These are phyloP conservation scores for Fraxinus pennsylvanica DNA, from an alignment of 257 asterid species.

Conservation along the genomic window DNA sequence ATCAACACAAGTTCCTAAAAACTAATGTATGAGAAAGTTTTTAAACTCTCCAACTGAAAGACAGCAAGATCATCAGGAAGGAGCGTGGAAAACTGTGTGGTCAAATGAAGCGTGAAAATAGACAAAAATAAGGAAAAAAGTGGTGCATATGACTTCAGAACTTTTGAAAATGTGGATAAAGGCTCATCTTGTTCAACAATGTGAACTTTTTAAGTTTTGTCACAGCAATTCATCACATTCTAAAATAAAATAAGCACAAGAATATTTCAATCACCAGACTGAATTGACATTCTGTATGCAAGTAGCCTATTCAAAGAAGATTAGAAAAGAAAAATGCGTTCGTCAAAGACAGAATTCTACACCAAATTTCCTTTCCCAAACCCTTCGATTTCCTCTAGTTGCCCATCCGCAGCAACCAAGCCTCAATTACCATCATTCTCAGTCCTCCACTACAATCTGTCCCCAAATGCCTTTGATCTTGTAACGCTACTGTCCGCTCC, in stretches of 20 bases:
- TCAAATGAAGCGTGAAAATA: background rate
- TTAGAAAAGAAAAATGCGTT: background rate
- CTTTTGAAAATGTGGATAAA: background rate
- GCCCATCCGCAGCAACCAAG: background rate
- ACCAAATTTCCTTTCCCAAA: background rate
- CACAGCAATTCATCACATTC: background rate
- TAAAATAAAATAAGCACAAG: background rate
- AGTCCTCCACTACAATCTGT: background rate
- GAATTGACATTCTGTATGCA: background rate
- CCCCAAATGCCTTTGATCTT: background rate
- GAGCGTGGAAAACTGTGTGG: background rate
- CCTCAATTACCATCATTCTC: background rate
- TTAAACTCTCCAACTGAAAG: background rate
- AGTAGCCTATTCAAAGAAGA: background rate
- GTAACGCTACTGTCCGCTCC: background rate
- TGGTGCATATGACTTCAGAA: slow-evolving; percentile 7
- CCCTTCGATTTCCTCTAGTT: background rate
- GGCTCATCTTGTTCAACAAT: background rate
- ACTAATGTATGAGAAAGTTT: background rate
- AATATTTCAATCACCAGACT: background rate
- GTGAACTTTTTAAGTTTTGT: slow-evolving; percentile 1
- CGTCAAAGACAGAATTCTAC: background rate
- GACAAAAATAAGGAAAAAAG: background rate
- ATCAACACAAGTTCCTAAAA: background rate
- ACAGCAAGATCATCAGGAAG: slow-evolving; percentile 12